Conservation (phyloP, 495 filamentous ascomycete genomes). For the Astrothelium macrocarpum region DNA sequence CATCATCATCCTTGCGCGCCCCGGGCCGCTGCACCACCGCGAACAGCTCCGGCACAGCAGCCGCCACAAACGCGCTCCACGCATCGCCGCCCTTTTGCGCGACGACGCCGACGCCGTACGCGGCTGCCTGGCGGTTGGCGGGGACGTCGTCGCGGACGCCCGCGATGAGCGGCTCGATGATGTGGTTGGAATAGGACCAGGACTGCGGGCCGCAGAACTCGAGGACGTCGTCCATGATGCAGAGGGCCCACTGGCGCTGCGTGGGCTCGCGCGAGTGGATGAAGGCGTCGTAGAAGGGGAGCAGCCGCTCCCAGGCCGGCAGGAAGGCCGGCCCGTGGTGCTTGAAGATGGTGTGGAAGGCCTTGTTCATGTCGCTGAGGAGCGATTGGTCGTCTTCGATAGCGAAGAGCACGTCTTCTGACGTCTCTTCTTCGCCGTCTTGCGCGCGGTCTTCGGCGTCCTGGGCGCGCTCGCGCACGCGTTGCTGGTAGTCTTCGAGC, state of each 20-base stretch:
- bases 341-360: constrained; percentile 98
- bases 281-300: constrained; percentile 75
- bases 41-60: constrained; percentile 72
- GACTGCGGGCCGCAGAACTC: constrained; percentile 88
- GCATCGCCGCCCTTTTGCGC: constrained; percentile 80
- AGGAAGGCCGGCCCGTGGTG: constrained; percentile 81
- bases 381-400: constrained; percentile 97
- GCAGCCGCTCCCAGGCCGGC: constrained; percentile 72
- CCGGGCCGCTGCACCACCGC: constrained; percentile 67
- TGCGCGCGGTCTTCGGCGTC: constrained; percentile 58
- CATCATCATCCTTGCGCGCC: constrained; percentile 81
- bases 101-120: constrained; percentile 92
- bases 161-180: constrained; percentile 71
- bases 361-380: constrained; percentile 99
- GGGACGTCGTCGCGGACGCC: constrained; percentile 78
- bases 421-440: constrained; percentile 77
- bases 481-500: constrained; percentile 81
- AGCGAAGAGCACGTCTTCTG: constrained; percentile 71
- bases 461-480: constrained; percentile 68
- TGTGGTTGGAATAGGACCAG: constrained; percentile 71
- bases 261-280: constrained; percentile 77
- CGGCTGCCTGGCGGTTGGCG: constrained; percentile 91
- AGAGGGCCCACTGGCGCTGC: constrained; percentile 95
- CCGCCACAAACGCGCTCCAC: constrained; percentile 76
- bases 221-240: constrained; percentile 96